Evolutionary conservation across 257 asterid genomes (phyloP), one percentile per base, ranked within the genome.

Genomic region (Nicotiana tabacum): DNA sequence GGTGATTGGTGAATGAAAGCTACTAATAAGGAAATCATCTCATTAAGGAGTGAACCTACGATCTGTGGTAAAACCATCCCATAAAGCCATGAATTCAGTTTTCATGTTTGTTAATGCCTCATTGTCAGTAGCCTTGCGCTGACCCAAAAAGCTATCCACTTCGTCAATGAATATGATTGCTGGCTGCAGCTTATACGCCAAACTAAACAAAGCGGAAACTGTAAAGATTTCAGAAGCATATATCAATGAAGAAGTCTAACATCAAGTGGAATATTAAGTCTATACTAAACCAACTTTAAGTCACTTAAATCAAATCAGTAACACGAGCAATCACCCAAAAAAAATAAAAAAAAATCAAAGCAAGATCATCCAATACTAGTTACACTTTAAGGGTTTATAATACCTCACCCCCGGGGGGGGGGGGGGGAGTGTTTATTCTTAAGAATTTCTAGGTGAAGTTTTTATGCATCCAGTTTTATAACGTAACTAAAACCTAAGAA

Each of bases 11-110:
- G 80, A 53, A 51, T 74, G 24, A 74, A 4, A 74, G 62, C 80
- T 48, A 74, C 16, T 27, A 27, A 48, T 1, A 48, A 74, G 53
- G 12, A 74, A 51, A 57, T 74, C 62, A 51, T 74, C 64, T 74
- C 64, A 74, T 15, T 15, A 56, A 78, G 66, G 46, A 76, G 78
- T 66, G 82, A 69, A 90, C 98, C 69, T 88, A 94, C 98, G 89
- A 83, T 96, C 97, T 33, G 99, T 96, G 74, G 97, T 90, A 90
- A 96, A 94, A 79, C 99, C 99, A 92, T 96, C 99, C 99, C 99
- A 96, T 87, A 96, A 81, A 86, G 99, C 93, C 99, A 96, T 96
- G 88, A 96, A 96, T 74, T 96, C 99, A 48, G 99, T 94, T 86
- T 96, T 96, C 98, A 96, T 94, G 89, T 93, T 93, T 80, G 90